Evolutionary conservation across 257 asterid genomes (phyloP).

Genomic region (Solanum megistacrolobum): DNA sequence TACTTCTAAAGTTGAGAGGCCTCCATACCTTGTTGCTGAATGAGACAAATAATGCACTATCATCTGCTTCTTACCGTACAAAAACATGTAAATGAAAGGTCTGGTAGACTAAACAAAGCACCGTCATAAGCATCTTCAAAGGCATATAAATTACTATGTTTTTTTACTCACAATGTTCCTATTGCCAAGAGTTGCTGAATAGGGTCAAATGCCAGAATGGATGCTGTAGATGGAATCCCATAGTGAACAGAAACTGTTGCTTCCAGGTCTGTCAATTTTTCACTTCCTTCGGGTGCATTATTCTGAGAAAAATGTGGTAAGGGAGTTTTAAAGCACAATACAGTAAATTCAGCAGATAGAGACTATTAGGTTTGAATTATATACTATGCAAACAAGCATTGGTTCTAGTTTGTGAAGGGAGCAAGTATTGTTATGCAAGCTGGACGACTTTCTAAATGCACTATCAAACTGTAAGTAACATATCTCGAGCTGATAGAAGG

Average conservation of each 20-base stretch:
- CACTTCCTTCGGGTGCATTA: slow-evolving; percentile 21
- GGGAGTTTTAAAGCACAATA: background rate
- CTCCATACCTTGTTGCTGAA: background rate
- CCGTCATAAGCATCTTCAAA: background rate
- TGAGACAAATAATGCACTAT: background rate
- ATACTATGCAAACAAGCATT: background rate
- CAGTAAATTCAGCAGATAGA: background rate
- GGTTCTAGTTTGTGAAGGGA: background rate
- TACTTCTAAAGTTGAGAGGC: background rate
- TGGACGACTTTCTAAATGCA: background rate
- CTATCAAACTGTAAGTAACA: background rate
- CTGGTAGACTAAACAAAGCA: background rate
- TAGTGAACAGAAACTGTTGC: slow-evolving; percentile 68
- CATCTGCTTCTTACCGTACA: background rate
- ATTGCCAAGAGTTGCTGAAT: slow-evolving; percentile 80
- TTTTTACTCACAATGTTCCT: slow-evolving; percentile 69
- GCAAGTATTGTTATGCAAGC: background rate
- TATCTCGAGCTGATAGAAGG: background rate
- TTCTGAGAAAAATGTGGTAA: slow-evolving; percentile 16
- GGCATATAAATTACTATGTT: background rate
- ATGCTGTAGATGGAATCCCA: slow-evolving; percentile 93
- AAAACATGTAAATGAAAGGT: background rate
- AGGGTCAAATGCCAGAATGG: slow-evolving; percentile 73
- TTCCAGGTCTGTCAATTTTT: slow-evolving; percentile 26
- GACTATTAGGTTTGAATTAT: background rate